These are phyloP conservation scores for Aspergillus sp. DNA, from an alignment of 2,329 filamentous ascomycete species.

Conservation along the genomic window DNA sequence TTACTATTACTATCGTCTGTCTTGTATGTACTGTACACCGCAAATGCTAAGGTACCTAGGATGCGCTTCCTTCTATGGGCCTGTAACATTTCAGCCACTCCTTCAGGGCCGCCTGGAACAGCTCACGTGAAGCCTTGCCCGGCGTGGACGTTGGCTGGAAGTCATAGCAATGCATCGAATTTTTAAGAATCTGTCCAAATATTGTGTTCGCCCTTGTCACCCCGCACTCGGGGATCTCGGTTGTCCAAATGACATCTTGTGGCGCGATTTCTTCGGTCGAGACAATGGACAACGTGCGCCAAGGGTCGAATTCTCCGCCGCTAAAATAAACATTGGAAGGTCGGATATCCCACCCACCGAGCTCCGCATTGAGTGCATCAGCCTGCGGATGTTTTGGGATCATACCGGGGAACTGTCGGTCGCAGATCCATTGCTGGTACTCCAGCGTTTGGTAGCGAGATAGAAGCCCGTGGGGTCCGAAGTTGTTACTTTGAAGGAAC, in stretches of 20 bases:
- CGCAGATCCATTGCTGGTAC: slow-evolving; percentile 48
- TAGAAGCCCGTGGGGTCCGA: slow-evolving; percentile 48
- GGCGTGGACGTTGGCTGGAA: slow-evolving; percentile 36
- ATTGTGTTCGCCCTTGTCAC: slow-evolving; percentile 37
- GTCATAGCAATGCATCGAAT: slow-evolving; percentile 53
- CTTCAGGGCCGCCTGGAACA: slow-evolving; percentile 44
- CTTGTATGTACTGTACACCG: background rate
- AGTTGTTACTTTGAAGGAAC: slow-evolving; percentile 51
- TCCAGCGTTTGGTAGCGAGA: slow-evolving; percentile 48
- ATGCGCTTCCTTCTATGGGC: background rate
- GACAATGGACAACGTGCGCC: slow-evolving; percentile 49
- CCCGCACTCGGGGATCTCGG: slow-evolving; percentile 46
- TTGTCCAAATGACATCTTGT: slow-evolving; percentile 35
- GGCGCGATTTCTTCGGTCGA: slow-evolving; percentile 44
- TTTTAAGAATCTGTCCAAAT: slow-evolving; percentile 49
- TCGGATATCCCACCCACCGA: slow-evolving; percentile 53
- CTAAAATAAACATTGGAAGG: slow-evolving; percentile 54
- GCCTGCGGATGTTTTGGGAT: slow-evolving; percentile 44
- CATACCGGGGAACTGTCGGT: slow-evolving; percentile 49
- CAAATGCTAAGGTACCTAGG: background rate
- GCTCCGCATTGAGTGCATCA: slow-evolving; percentile 42
- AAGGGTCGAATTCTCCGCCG: slow-evolving; percentile 53
- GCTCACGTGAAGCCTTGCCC: slow-evolving; percentile 34
- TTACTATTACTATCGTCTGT: no score
- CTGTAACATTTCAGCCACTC: slow-evolving; percentile 48